A percentile compares a stretch with the other conserved stretches of the same genome.
Conservation (phyloP, 2,329 filamentous ascomycete species). For the Paecilomyces dactylethromorphus region DNA sequence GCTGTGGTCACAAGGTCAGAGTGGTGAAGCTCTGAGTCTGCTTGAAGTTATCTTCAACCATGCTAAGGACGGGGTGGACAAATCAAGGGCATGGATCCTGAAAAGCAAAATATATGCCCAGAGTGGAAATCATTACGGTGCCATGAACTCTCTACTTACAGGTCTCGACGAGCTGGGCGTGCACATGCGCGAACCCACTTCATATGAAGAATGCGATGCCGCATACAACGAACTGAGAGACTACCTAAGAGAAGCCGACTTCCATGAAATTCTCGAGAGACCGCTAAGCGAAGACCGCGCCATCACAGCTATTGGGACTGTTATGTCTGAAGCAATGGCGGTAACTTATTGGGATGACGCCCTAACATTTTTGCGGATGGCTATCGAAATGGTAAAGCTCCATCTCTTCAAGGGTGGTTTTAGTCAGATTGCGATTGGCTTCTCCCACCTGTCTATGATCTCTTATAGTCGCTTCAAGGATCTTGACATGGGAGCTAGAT, state of each 20-base stretch:
- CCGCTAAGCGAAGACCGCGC: conserved; percentile 37
- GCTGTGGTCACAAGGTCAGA: conserved; percentile 70
- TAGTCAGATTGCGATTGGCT: conserved; percentile 53
- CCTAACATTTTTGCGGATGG: conserved; percentile 53
- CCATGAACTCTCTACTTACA: conserved; percentile 63
- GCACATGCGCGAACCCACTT: conserved; percentile 57
- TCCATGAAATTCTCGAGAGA: conserved; percentile 29
- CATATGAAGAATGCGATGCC: conserved; percentile 69
- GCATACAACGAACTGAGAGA: conserved; percentile 61
- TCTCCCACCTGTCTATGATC: conserved; percentile 52
- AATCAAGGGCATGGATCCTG: conserved; percentile 75
- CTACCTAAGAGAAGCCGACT: conserved; percentile 54
- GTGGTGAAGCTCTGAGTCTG: conserved; percentile 60
- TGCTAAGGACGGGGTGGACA: conserved; percentile 68
- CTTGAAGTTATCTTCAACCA: conserved; percentile 63
- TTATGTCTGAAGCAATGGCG: conserved; percentile 53
- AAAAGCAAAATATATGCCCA: conserved; percentile 73
- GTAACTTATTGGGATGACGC: conserved; percentile 56
- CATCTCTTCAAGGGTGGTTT: conserved; percentile 51
- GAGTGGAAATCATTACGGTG: conserved; percentile 62
- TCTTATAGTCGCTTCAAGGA: conserved; percentile 53
- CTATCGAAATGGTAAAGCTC: conserved; percentile 51
- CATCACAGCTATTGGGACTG: conserved; percentile 43
- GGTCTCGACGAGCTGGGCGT: conserved; percentile 66
- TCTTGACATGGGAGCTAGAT: conserved; percentile 46